Conservation (phyloP, 2,329 filamentous ascomycete genomes). For the Dothidotthia symphoricarpi region DNA sequence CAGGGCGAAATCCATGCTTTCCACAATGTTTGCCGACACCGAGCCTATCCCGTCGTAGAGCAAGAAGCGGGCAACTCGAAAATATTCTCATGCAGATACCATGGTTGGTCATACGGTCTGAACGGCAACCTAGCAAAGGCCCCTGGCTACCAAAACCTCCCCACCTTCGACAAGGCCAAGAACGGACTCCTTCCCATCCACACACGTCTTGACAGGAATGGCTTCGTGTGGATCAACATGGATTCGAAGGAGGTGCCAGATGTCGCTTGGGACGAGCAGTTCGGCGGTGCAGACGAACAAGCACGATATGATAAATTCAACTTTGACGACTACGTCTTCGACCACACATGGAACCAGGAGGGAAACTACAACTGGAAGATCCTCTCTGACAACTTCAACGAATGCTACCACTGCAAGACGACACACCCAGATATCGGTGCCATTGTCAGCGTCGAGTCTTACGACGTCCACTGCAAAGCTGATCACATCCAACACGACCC, state of each 20-base stretch:
- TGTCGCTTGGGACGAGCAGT: slow-evolving; percentile 32
- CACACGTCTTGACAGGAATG: slow-evolving; percentile 31
- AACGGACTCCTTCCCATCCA: slow-evolving; percentile 40
- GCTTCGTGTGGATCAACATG: slow-evolving; percentile 42
- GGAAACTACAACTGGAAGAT: slow-evolving; percentile 38
- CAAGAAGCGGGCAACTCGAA: slow-evolving; percentile 40
- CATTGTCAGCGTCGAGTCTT: slow-evolving; percentile 58
- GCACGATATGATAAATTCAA: slow-evolving; percentile 34
- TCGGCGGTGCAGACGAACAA: slow-evolving; percentile 36
- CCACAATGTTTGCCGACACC: slow-evolving; percentile 49
- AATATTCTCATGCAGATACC: slow-evolving; percentile 48
- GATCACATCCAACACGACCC: slow-evolving; percentile 37
- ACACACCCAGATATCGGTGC: slow-evolving; percentile 58
- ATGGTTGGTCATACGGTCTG: slow-evolving; percentile 49
- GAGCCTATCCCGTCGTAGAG: slow-evolving; percentile 45
- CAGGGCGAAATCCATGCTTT: slow-evolving; percentile 43
- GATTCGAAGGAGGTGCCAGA: slow-evolving; percentile 33
- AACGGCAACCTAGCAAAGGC: slow-evolving; percentile 48
- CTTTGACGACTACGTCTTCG: slow-evolving; percentile 50
- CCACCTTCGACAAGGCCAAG: slow-evolving; percentile 42
- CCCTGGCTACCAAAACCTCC: slow-evolving; percentile 43
- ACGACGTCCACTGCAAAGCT: slow-evolving; percentile 39
- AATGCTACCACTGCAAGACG: slow-evolving; percentile 63
- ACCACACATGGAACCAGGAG: slow-evolving; percentile 36
- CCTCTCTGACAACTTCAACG: slow-evolving; percentile 61